phyloP scores from a whole-genome alignment of 2,329 filamentous ascomycete species.

The Diplodia intermedia region DNA sequence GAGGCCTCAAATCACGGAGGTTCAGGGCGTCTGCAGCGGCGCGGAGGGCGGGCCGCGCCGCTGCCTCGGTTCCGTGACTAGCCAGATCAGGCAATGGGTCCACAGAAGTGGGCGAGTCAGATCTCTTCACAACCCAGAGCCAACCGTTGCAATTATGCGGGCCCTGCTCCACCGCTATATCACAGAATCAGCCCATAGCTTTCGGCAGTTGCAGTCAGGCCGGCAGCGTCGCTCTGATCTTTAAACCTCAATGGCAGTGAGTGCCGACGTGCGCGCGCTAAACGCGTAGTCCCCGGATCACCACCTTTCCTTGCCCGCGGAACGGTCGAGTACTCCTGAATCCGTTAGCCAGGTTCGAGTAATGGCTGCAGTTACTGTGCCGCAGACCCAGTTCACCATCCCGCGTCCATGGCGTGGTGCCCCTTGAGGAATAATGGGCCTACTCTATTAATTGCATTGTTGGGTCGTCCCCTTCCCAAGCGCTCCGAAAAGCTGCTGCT shows the following conservation, averaged over 20 bases:
- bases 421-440: background rate
- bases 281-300: background rate
- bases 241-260: background rate
- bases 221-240: background rate
- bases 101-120: constrained; percentile 12
- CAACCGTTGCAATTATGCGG: constrained; percentile 1
- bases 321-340: background rate
- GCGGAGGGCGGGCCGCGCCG: constrained; percentile 24
- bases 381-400: background rate
- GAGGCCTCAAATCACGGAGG: background rate
- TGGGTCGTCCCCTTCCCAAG: background rate
- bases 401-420: background rate
- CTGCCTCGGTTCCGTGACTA: background rate
- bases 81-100: constrained; percentile 7
- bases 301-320: background rate
- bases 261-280: background rate
- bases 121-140: background rate
- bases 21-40: background rate
- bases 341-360: background rate
- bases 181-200: constrained; percentile 9
- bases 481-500: background rate
- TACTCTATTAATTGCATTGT: constrained; percentile 10
- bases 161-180: constrained; percentile 6
- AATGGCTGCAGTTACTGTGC: constrained; percentile 1
- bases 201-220: constrained; percentile 19